Base-by-base conservation (phyloP, 2,329 filamentous ascomycete species). In the Colletotrichum lentis region DNA sequence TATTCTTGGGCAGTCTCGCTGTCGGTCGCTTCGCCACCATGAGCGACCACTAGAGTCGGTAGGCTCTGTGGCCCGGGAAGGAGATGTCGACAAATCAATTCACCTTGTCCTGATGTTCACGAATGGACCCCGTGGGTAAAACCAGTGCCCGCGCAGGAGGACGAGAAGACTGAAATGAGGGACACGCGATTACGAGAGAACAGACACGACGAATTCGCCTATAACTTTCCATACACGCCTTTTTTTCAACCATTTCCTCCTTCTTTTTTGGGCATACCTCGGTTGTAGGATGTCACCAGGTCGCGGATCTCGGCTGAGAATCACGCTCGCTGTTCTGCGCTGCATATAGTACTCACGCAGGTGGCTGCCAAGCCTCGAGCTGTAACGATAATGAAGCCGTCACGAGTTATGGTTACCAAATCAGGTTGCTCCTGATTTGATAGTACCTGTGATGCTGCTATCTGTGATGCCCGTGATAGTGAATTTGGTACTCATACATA, bases 1-100 rank as follows among this genome's bases (percentile, higher is more conserved):
- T 91, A 1, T 97, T 98, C 75, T 76, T 96, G n/a, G 95, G 95
- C 27, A 96, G 96, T 77, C 80, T 98, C 50, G 86, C 88, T 0
- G 85, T 96, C 69, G 93, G 94, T 37, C 87, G 94, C 71, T 96
- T 89, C 73, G 82, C 82, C 35, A 75, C 81, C 52, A 72, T 80
- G 24, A 78, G 80, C 16, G 86, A 86, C 62, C 86, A 89, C 75
- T 84, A 75, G 70, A 20, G 27, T 22, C n/a, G 2, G 31, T 44
- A 16, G 22, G 43, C 12, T 20, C 43, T 11, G 8, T n/a, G 22
- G 31, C 22, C 5, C 14, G 4, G 61, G 46, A 31, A 50, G 31
- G 53, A 20, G 18, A 16, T 22, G 8, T 20, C 8, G 46, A 52
- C 12, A 22, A 43, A 12, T 55, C 53, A 22, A 18, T 10, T 41